Evolutionary conservation across 768 basidiomycete genomes (phyloP).

Genomic region (Boletus eberwhitei): DNA sequence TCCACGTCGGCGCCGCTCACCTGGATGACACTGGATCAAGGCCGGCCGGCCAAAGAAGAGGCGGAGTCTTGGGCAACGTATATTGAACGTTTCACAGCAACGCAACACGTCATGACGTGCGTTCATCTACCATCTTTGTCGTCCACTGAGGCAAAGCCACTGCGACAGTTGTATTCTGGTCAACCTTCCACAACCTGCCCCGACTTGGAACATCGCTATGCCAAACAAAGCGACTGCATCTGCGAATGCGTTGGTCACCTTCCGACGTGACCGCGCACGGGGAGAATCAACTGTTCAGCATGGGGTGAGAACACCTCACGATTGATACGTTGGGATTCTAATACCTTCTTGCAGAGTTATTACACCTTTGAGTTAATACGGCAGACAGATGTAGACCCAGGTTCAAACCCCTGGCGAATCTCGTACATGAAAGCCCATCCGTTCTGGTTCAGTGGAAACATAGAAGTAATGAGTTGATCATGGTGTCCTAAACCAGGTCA

Average conservation of each 20-base stretch:
- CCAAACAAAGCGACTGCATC: slow-evolving; percentile 22
- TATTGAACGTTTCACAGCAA: slow-evolving; percentile 21
- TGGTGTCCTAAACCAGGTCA: not conserved
- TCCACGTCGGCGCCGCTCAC: not conserved
- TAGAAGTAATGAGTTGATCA: slow-evolving; percentile 19
- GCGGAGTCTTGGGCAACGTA: slow-evolving; percentile 21
- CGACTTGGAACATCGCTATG: slow-evolving; percentile 18
- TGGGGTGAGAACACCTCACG: slow-evolving; percentile 16
- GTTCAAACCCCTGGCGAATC: slow-evolving; percentile 26
- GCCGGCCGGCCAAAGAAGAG: slow-evolving; percentile 13
- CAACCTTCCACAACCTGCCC: slow-evolving; percentile 25
- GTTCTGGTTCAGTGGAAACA: slow-evolving; percentile 28
- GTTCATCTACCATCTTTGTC: not conserved
- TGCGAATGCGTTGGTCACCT: slow-evolving; percentile 22
- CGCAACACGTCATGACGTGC: slow-evolving; percentile 25
- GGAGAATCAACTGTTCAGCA: slow-evolving; percentile 22
- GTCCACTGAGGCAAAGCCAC: not conserved
- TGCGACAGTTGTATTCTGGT: slow-evolving; percentile 20
- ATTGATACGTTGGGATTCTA: not conserved
- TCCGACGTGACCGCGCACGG: slow-evolving; percentile 24
- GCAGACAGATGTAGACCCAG: slow-evolving; percentile 7
- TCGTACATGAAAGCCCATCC: slow-evolving; percentile 26
- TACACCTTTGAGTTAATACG: slow-evolving; percentile 27
- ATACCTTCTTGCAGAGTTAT: slow-evolving; percentile 10
- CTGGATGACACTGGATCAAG: slow-evolving; percentile 10